A percentile compares a stretch with the other conserved stretches of the same genome.
phyloP scores from a whole-genome alignment of 2,329 filamentous ascomycete genomes.

The Apiospora phragmitis region DNA sequence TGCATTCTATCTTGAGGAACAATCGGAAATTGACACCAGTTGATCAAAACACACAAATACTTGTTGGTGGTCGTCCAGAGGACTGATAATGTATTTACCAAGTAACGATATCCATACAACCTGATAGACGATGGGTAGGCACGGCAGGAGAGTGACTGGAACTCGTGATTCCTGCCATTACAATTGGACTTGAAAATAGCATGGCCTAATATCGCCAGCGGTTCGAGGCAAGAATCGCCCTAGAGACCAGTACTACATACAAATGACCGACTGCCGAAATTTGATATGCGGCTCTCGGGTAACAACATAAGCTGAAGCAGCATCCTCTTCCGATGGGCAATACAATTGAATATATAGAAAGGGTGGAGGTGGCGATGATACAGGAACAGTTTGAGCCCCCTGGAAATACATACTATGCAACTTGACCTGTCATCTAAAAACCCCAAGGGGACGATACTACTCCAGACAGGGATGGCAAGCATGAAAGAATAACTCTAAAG shows the following conservation, averaged over 20 bases:
- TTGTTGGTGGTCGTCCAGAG: no score
- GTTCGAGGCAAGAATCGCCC: not conserved
- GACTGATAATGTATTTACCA: no score
- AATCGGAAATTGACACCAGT: no score
- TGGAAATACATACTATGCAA: not conserved
- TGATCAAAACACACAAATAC: no score
- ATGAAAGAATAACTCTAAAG: not conserved
- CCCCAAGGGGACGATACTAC: not conserved
- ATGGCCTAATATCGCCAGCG: not conserved
- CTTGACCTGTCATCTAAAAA: not conserved
- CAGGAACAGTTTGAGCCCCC: constrained; percentile 17
- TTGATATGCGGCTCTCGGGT: not conserved
- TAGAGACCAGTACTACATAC: not conserved
- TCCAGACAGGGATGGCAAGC: not conserved
- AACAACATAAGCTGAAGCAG: not conserved
- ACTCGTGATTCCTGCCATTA: not conserved
- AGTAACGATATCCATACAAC: no score
- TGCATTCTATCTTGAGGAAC: no score
- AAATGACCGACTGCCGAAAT: not conserved
- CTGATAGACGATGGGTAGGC: no score
- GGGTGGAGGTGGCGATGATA: constrained; percentile 14
- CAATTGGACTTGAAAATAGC: not conserved
- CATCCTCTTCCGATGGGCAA: not conserved
- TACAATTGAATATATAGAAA: not conserved
- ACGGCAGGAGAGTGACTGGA: not conserved